Evolutionary conservation across 805 yeast species (phyloP).

Genomic region (Kregervanrija pseudodelftensis): DNA sequence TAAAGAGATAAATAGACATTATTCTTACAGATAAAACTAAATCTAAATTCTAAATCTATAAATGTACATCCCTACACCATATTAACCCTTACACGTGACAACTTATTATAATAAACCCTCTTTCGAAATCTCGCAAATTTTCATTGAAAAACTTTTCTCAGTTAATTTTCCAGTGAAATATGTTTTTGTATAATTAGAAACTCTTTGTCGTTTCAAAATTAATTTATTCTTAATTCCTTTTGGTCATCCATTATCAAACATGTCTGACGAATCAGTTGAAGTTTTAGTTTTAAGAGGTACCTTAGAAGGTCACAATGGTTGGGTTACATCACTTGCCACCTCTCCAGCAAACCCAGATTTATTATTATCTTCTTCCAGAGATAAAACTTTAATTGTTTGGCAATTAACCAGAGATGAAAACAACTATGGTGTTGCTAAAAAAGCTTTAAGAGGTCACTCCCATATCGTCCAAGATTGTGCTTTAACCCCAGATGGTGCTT

Average conservation of each 20-base stretch:
- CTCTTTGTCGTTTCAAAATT: neutral
- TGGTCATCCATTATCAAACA: slow-evolving; percentile 15
- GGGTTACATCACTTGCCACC: slow-evolving; percentile 99
- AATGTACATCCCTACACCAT: neutral
- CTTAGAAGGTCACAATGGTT: slow-evolving; percentile 90
- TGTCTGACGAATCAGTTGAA: slow-evolving; percentile 71
- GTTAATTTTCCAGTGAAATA: neutral
- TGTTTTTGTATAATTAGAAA: neutral
- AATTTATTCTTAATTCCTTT: neutral
- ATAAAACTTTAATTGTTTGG: slow-evolving; percentile 98
- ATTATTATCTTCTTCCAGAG: slow-evolving; percentile 97
- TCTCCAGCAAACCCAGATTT: slow-evolving; percentile 97
- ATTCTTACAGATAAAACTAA: neutral
- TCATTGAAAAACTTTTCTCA: neutral
- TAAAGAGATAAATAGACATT: neutral
- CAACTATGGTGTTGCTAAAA: slow-evolving; percentile 97
- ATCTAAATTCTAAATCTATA: neutral
- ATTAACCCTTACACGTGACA: neutral
- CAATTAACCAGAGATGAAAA: slow-evolving; percentile 91
- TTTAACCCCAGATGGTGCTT: slow-evolving; percentile 95
- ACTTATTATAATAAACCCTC: neutral
- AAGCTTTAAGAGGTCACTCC: slow-evolving; percentile 96
- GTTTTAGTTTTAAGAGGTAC: slow-evolving; percentile 99
- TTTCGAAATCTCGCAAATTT: neutral
- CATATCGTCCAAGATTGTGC: slow-evolving; percentile 98